Evolutionary conservation across 2,329 filamentous ascomycete genomes (phyloP).

Genomic region (Colletotrichum sidae): DNA sequence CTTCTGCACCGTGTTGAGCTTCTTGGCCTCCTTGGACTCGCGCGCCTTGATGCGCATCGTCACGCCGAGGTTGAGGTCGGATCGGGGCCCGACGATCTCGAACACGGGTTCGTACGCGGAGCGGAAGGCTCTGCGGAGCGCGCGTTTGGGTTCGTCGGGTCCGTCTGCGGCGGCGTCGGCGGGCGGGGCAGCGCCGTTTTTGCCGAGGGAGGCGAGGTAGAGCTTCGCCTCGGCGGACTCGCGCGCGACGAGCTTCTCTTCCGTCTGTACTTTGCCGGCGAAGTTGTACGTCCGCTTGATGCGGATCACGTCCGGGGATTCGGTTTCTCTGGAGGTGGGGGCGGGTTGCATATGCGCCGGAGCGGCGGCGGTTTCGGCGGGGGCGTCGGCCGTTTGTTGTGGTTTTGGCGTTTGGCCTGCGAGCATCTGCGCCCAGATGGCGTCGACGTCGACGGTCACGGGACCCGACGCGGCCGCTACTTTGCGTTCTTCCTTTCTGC

Average conservation of each 20-base stretch:
- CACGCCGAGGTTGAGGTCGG: conserved; percentile 70
- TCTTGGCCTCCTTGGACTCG: conserved; percentile 63
- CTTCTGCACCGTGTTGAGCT: conserved; percentile 78
- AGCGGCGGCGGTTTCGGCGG: conserved; percentile 28
- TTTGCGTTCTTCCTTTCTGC: conserved; percentile 68
- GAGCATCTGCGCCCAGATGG: conserved; percentile 76
- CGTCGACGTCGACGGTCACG: conserved; percentile 78
- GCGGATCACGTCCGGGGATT: conserved; percentile 60
- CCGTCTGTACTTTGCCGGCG: conserved; percentile 77
- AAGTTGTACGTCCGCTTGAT: conserved; percentile 82
- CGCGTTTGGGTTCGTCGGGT: conserved; percentile 49
- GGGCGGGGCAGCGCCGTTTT: conserved; percentile 42
- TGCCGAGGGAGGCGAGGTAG: conserved; percentile 66
- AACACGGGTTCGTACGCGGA: conserved; percentile 71
- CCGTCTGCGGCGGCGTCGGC: conserved; percentile 37
- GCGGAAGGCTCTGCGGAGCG: conserved; percentile 67
- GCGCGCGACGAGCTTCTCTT: conserved; percentile 76
- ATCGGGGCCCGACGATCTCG: conserved; percentile 56
- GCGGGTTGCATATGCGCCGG: not conserved
- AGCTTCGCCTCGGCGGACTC: conserved; percentile 75
- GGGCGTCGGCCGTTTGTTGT: conserved; percentile 22
- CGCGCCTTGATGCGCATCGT: conserved; percentile 60
- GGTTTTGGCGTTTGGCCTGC: conserved; percentile 48
- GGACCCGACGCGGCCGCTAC: conserved; percentile 64
- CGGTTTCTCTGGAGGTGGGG: conserved; percentile 38